Base-by-base conservation (phyloP, 2,329 filamentous ascomycete species). In the Calonectria hongkongensis region DNA sequence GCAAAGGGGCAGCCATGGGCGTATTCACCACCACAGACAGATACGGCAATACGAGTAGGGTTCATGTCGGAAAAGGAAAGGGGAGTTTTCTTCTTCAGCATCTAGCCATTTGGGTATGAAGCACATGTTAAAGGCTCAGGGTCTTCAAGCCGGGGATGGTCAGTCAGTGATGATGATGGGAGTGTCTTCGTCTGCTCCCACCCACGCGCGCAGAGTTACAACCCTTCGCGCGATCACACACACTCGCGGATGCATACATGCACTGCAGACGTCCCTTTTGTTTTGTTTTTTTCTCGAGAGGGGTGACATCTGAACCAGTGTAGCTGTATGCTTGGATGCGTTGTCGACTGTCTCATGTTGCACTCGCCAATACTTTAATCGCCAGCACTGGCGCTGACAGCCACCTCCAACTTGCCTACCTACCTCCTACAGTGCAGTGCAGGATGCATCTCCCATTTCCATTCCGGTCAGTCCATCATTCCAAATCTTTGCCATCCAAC, bases 291-390 rank as follows among this genome's bases (percentile, higher is more conserved):
- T 48, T 39, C 33, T 16, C 39, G 16, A 51, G 65, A 60, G 39
- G 65, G 65, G 65, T 67, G 27, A 25, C 54, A 67, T 67, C 43
- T 30, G 27, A 28, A 16, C 56, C 28, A 50, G 54, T 62, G 13
- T 39, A 68, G 66, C 33, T 62, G 28, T 51, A 51, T 68, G 66
- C 66, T 68, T 36, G 39, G 45, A 39, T 68, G 66, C 45, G 54
- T 62, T 68, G 66, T 68, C 66, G 47, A 25, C 43, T 66, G 63
- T 51, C 13, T 56, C 63, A 33, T 25, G 33, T 60, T 41, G 33
- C 50, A 25, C 51, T 62, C 60, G 30, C 41, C 48, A 58, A 41
- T 48, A 54, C 60, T 33, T 64, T 66, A 30, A 51, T 48, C 36
- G 25, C 33, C 63, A 15, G 27, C 30, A 36, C 45, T 60, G 66